Base-by-base conservation (phyloP, 176 grass and related monocot species). In the Pontederia paniculata region DNA sequence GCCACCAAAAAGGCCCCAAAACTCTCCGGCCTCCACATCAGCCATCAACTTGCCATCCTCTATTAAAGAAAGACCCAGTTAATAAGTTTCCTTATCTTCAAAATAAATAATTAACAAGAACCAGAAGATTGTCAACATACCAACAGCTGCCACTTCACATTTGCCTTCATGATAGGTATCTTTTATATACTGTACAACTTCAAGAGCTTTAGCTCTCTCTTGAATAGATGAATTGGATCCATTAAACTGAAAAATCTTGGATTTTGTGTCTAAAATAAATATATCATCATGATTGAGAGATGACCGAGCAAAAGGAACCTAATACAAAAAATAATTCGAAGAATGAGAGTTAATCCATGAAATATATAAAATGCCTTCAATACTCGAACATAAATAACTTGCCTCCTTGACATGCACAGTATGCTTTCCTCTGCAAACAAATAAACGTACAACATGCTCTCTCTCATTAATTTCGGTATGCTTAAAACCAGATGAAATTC, bases 291-390 rank as follows among this genome's bases (percentile, higher is more conserved):
- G 91, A 55, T 97, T 97, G 56, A 97, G 59, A 10, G 74, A 74
- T 28, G 86, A 97, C 22, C 91, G 91, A 69, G 85, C 77, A 87
- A 97, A 97, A 17, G 86, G 86, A 81, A 97, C 91, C 91, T 97
- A 60, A 76, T 74, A 13, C 77, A 79, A 48, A 15, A 75, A 70
- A 45, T 28, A 22, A 66, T 65, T 58, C 14, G 15, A 16, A 14
- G 16, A 58, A 22, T 54, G 10, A 54, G 19, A 44, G n/a, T 45
- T 31, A 73, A 21, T 31, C 54, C 16, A 84, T 69, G 23, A 10
- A 74, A 48, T 44, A 48, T 3, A 44, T 63, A 1, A 56, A 37
- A 31, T 31, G 25, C 1, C 12, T 65, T 62, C 48, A 42, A 59
- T 25, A 62, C 14, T 65, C 59, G 52, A 44, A 45, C 46, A 52